Percentiles rank a stretch among this genome's conserved stretches.
These are phyloP conservation scores for Leccinum pellstonianum DNA, from an alignment of 768 basidiomycete species.

Conservation along the genomic window DNA sequence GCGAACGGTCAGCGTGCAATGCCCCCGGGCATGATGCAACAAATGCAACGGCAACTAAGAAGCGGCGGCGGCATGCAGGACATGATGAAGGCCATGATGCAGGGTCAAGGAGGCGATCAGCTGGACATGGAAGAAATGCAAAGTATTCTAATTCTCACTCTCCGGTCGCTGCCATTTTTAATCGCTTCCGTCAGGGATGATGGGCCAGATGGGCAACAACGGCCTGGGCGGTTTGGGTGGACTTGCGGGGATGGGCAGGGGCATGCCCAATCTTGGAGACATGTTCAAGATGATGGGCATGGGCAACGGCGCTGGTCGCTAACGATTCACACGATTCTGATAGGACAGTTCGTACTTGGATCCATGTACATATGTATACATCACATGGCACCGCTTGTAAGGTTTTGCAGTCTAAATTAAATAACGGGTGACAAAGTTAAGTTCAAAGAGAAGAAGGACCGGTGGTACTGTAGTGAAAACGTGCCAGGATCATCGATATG, in stretches of 20 bases:
- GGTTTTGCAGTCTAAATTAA: slow-evolving; percentile 15
- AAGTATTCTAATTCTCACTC: slow-evolving; percentile 44
- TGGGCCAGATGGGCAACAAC: slow-evolving; percentile 78
- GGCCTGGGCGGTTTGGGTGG: slow-evolving; percentile 53
- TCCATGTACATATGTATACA: slow-evolving; percentile 11
- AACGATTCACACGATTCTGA: slow-evolving; percentile 9
- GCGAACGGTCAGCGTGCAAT: slow-evolving; percentile 65
- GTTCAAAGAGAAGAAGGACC: slow-evolving; percentile 18
- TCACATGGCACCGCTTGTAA: slow-evolving; percentile 20
- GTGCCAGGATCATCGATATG: slow-evolving; percentile 10
- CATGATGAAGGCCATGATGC: slow-evolving; percentile 99
- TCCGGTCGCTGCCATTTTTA: slow-evolving; percentile 7
- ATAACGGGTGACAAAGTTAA: slow-evolving; percentile 28
- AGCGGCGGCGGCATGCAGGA: slow-evolving; percentile 91
- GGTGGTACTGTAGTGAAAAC: slow-evolving; percentile 8
- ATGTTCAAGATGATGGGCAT: slow-evolving; percentile 91
- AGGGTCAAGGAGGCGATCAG: slow-evolving; percentile 87
- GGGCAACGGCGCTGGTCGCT: slow-evolving; percentile 48
- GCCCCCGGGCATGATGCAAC: slow-evolving; percentile 93
- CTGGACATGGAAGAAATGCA: slow-evolving; percentile 95
- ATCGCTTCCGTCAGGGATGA: slow-evolving; percentile 60
- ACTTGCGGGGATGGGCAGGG: slow-evolving; percentile 50
- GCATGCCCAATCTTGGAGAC: slow-evolving; percentile 69
- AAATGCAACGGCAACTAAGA: slow-evolving; percentile 82
- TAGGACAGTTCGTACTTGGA: slow-evolving; percentile 11